phyloP scores from a whole-genome alignment of 495 filamentous ascomycete genomes.

The Halenospora varia region DNA sequence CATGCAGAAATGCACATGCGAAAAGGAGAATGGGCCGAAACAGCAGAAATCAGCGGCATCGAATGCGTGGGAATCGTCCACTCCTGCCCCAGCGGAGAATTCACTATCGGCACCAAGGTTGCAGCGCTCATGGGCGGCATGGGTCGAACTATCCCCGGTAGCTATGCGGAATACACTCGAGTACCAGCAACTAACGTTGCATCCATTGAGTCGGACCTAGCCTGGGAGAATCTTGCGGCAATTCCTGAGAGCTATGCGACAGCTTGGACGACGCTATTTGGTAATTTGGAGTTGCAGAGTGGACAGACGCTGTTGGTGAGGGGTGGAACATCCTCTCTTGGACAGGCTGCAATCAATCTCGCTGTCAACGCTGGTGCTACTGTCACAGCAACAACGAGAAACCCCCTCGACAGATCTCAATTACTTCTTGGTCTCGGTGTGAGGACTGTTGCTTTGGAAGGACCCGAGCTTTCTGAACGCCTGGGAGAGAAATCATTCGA shows the following conservation, averaged over 20 bases:
- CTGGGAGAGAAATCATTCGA: constrained; percentile 30
- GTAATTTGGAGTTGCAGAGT: constrained; percentile 29
- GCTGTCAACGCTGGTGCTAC: constrained; percentile 35
- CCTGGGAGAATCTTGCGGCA: constrained; percentile 39
- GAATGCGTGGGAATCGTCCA: constrained; percentile 44
- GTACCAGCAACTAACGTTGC: constrained; percentile 34
- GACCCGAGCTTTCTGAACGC: background rate
- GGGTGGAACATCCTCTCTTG: constrained; percentile 41
- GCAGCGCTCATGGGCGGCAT: constrained; percentile 41
- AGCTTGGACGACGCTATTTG: constrained; percentile 40
- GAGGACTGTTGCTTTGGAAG: constrained; percentile 27
- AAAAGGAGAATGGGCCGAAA: constrained; percentile 44
- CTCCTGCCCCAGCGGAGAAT: constrained; percentile 33
- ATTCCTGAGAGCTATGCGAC: constrained; percentile 41
- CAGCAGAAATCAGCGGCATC: constrained; percentile 38
- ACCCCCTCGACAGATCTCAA: constrained; percentile 24
- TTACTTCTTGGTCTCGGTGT: constrained; percentile 30
- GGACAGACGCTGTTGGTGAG: constrained; percentile 37
- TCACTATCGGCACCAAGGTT: constrained; percentile 30
- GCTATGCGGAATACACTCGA: constrained; percentile 38
- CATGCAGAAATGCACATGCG: constrained; percentile 50
- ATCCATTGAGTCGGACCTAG: constrained; percentile 25
- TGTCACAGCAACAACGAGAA: constrained; percentile 38
- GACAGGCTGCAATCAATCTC: constrained; percentile 40
- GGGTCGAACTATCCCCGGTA: constrained; percentile 33